Base-by-base conservation (phyloP, 108 stramenopile species). In the Cyclotella baltica region DNA sequence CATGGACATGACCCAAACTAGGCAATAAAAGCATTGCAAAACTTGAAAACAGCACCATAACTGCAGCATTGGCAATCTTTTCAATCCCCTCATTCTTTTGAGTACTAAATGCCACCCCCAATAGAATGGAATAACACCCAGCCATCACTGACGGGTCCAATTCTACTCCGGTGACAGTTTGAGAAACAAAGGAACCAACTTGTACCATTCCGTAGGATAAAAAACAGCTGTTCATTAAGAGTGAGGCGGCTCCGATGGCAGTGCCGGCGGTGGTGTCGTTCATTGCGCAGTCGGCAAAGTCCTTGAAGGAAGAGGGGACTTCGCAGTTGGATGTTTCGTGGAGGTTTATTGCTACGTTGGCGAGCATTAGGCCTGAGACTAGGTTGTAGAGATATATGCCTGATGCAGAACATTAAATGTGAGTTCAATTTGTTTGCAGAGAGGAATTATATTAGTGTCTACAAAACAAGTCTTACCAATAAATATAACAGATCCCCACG, bases 311-410 rank as follows among this genome's bases (percentile, higher is more conserved):
- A 11, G 80, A 63, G 0, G 89, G 88, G 10, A 87, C 84, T 8
- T 78, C 83, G 34, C 73, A 76, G 13, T 86, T 85, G 9, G 67
- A 77, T 13, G 77, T 56, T 73, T 91, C 90, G 50, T 89, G 76
- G 51, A 90, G 83, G 29, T 81, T 83, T 68, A 94, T 94, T 19
- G 90, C 89, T 37, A 94, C 90, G 67, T 92, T 73, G 15, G 89
- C 90, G 65, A 94, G 73, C n/a, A 81, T 47, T 34, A 94, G 50
- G 2, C 93, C 93, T 27, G 88, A 89, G 8, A 92, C 62, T n/a
- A 90, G 76, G 66, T 91, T 90, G 56, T 90, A 77, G 4, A 84
- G 18, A 66, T 86, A 94, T 2, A 88, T 66, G 4, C 66, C 83
- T 81, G 40, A 10, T 43, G 40, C 10, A 43, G 40, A 10, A 43